Evolutionary conservation across 345 rosid genomes (phyloP), one percentile per base, ranked within the genome.

Genomic region (Eucalyptus viminalis): DNA sequence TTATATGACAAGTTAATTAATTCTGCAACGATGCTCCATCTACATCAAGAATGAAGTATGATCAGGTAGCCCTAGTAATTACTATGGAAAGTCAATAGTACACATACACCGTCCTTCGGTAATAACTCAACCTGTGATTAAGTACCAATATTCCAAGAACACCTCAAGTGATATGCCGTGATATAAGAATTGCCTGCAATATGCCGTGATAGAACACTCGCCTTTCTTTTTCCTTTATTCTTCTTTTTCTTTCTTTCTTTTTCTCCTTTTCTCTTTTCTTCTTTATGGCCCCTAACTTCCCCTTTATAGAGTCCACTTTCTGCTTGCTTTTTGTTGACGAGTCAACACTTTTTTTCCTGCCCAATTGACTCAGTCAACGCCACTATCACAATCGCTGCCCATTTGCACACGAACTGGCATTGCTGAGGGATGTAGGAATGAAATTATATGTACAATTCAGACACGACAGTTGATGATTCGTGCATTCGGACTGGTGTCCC

Each of bases 1-100:
- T 56, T 10, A 1, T 5, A 25, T 2, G 29, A 58, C n/a, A 25
- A 25, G 31, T 60, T 25, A 60, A 29, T 25, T 11, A 65, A 15
- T n/a, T 3, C 37, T 14, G 7, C 76, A 14, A 2, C 5, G 34
- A 65, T 65, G 34, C 1, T 65, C 3, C 5, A 4, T n/a, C 1
- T n/a, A 14, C 37, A 29, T 8, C 37, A 14, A 65, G 1, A 65
- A 29, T 7, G 37, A n/a, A 65, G 76, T n/a, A n/a, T n/a, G 19
- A n/a, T 65, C 1, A n/a, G 31, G 76, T 4, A n/a, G 76, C 19
- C 31, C 37, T 16, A 65, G 5, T n/a, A 65, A 65, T 29, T 14
- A 65, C 37, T 65, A 0, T 29, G 72, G 72, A 9, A 65, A 6
- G 72, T 65, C 72, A 65, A 15, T 7, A 14, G 2, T 14, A 62